Percentiles rank a stretch among this genome's conserved stretches.
Evolutionary conservation across 2,329 filamentous ascomycete species (phyloP).

Genomic region (Acephala macrosclerotiorum): DNA sequence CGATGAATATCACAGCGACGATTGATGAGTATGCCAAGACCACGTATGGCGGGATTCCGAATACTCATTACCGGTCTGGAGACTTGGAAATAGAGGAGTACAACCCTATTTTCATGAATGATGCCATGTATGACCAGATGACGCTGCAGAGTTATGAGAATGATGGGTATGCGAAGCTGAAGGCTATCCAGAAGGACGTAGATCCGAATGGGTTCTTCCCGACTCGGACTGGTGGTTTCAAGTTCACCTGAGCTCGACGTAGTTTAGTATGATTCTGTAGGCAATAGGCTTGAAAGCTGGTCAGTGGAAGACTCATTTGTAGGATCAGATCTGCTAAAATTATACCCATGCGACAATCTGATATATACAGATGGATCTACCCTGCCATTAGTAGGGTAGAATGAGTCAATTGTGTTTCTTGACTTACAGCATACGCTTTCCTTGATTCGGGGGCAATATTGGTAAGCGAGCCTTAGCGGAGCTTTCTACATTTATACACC

Average conservation of each 20-base stretch:
- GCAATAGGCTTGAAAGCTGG: too few species aligned
- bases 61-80: background rate
- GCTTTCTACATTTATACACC: too few species aligned
- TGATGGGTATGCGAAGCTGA: background rate
- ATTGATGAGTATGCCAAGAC: background rate
- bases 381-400: too few species aligned
- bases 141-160: background rate
- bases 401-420: too few species aligned
- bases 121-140: background rate
- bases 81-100: background rate
- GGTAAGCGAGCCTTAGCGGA: too few species aligned
- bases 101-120: background rate
- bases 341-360: too few species aligned
- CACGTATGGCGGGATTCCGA: background rate
- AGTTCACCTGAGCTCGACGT: background rate
- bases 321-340: too few species aligned
- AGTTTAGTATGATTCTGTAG: too few species aligned
- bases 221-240: background rate
- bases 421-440: too few species aligned
- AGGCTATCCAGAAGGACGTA: background rate
- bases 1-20: background rate
- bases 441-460: too few species aligned
- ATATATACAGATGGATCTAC: too few species aligned
- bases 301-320: too few species aligned
- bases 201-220: background rate